Percentiles rank a stretch among this genome's conserved stretches.
phyloP scores from a whole-genome alignment of 1,284 basidiomycete species.

The Microbotryomycetes sp. region DNA sequence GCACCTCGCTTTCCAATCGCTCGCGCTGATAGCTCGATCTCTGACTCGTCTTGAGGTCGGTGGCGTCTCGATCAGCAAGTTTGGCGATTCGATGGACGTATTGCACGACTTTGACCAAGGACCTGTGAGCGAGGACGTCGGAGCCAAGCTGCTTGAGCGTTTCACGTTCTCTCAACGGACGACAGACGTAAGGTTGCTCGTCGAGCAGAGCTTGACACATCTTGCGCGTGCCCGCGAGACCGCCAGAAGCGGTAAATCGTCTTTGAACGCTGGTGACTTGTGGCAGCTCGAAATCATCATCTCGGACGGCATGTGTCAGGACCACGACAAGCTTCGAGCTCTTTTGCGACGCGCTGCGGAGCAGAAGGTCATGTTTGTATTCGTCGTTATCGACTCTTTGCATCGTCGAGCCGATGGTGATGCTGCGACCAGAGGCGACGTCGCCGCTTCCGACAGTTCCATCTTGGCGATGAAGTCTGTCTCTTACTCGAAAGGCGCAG shows the following conservation, averaged over 20 bases:
- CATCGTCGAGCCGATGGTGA: slow-evolving; percentile 34
- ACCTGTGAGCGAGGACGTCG: slow-evolving; percentile 68
- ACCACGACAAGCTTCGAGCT: slow-evolving; percentile 76
- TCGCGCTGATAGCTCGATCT: slow-evolving; percentile 85
- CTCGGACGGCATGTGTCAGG: slow-evolving; percentile 96
- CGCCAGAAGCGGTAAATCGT: slow-evolving; percentile 54
- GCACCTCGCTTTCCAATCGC: slow-evolving; percentile 88
- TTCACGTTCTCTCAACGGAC: slow-evolving; percentile 87
- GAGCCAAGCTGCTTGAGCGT: slow-evolving; percentile 68
- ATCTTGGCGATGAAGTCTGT: slow-evolving; percentile 92
- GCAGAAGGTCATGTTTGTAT: slow-evolving; percentile 91
- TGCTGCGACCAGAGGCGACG: slow-evolving; percentile 1
- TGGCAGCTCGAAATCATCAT: slow-evolving; percentile 99
- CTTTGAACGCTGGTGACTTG: slow-evolving; percentile 60
- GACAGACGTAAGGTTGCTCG: slow-evolving; percentile 78
- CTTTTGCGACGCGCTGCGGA: slow-evolving; percentile 79
- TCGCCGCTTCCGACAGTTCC: slow-evolving; percentile 49
- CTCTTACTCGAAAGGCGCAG: slow-evolving; percentile 67
- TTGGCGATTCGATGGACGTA: slow-evolving; percentile 80
- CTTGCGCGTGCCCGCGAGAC: slow-evolving; percentile 67
- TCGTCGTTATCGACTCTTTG: slow-evolving; percentile 89
- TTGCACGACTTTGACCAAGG: slow-evolving; percentile 73
- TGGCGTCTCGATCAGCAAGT: slow-evolving; percentile 84
- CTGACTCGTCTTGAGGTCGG: slow-evolving; percentile 89
- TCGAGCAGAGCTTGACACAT: slow-evolving; percentile 73